Evolutionary conservation across 495 filamentous ascomycete species (phyloP), one percentile per base, ranked within the genome.

Genomic region (Penicillium chermesinum): DNA sequence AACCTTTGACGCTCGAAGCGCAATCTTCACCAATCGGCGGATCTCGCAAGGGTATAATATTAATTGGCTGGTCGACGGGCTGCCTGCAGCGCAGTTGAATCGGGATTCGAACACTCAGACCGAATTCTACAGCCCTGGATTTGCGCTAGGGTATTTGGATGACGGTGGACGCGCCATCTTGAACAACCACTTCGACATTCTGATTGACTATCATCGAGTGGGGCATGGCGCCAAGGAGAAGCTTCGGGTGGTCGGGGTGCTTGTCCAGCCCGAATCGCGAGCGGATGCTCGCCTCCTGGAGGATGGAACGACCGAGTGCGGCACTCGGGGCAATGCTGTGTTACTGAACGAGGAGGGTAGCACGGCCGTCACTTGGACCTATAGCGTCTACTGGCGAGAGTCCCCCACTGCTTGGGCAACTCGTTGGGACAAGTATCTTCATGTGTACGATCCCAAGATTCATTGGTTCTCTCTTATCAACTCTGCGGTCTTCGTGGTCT

Each of bases 401-500:
- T 94, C 88, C 2, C 43, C 70, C 0, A 96, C 90, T 2, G 84
- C 84, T 0, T 98, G 94, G 86, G 93, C 93, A 22, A 97, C 94
- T 14, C 78, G 93, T 48, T 96, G 91, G 91, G 93, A 98, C 72
- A 95, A 93, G 65, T 98, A 96, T 61, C 76, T 97, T 19, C 89
- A 96, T 57, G 91, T 97, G 16, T 89, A 87, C 54, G 88, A 96
- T 67, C 90, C 93, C 34, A 89, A 87, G 69, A 97, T 98, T 58
- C 93, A 97, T 65, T 98, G 93, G 93, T 93, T 96, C 67, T 96
- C 88, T 9, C 80, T 98, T 32, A 84, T 96, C 74, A 95, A 93
- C 66, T 94, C 91, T 30, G 83, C 94, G 8, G 79, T 96, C 41
- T 91, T 98, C 52, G 90, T 97, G 27, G 76, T 91, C 27, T 93